Evolutionary conservation across 202 grass and related monocot genomes (phyloP), one percentile per base, ranked within the genome.

Genomic region (Schoenoplectus tabernaemontani): DNA sequence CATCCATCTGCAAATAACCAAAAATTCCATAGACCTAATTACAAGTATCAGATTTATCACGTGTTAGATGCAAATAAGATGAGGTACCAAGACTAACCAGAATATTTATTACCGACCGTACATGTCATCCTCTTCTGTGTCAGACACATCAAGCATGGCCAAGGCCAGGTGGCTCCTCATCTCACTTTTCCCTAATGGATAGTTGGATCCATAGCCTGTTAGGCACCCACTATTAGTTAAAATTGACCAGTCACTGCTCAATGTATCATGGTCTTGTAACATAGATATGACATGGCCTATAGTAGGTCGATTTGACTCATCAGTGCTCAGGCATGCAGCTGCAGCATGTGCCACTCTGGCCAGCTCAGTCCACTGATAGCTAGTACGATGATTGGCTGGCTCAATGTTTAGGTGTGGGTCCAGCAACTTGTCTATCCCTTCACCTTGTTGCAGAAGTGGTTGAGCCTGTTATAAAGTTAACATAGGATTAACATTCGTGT

Each of bases 391-490:
- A 26, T 80, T 64, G 33, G 59, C 71, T 2, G 51, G 73, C 62
- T 66, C 54, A 2, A 84, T 70, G 23, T 85, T 85, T 73, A 88
- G 62, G 44, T 66, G 63, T 39, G 86, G 86, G 51, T 88, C 86
- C 2, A 88, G 34, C 69, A 88, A 57, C 28, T 88, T 85, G 28
- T 71, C 78, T 51, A 81, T 66, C 8, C 62, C 42, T 78, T 70
- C 63, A 9, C 86, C 82, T 84, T 88, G 86, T 51, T 78, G 78
- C 23, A 88, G 42, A 42, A 88, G 59, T 77, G 82, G 82, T 65
- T 82, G 85, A 82, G 86, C 86, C 86, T 88, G 86, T 77, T 28
- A 80, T 76, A n/a, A n/a, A n/a, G n/a, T n/a, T n/a, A n/a, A n/a
- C n/a, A n/a, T n/a, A n/a, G n/a, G n/a, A n/a, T n/a, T n/a, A n/a